Percentiles rank a stretch among this genome's conserved stretches.
phyloP scores from a whole-genome alignment of 441 rosid genomes.

The Biscutella auriculata region DNA sequence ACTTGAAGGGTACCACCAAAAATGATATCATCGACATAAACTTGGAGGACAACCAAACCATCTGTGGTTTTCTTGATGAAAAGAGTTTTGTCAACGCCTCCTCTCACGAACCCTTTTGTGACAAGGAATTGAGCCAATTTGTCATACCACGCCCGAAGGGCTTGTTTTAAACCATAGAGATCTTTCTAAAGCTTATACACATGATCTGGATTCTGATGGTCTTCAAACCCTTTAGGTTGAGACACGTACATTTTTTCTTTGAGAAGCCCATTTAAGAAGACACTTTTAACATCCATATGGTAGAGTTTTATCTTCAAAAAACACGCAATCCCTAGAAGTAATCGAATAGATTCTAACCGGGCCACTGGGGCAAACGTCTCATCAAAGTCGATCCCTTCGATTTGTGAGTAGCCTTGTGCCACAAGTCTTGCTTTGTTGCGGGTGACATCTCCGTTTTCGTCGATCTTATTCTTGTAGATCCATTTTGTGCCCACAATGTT shows the following conservation, averaged over 20 bases:
- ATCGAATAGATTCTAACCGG: too few relatives aligned
- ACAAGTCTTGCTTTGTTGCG: not conserved
- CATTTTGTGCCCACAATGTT: not conserved
- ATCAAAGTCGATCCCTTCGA: not conserved
- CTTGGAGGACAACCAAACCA: not conserved
- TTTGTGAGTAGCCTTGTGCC: not conserved
- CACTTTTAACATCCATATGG: not conserved
- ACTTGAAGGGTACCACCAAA: not conserved
- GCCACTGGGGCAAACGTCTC: not conserved
- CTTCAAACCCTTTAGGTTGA: not conserved
- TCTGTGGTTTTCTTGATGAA: too few relatives aligned
- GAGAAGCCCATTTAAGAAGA: not conserved
- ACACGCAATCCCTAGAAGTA: too few relatives aligned
- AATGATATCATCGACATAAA: not conserved
- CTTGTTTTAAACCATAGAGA: not conserved
- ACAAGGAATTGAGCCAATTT: fast-evolving
- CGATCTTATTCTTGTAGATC: not conserved
- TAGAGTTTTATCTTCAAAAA: not conserved
- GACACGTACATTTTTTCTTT: not conserved
- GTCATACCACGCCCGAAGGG: not conserved
- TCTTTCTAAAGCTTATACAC: not conserved
- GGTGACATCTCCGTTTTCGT: not conserved
- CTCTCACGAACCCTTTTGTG: not conserved
- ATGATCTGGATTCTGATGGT: not conserved
- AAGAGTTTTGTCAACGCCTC: not conserved